Evolutionary conservation across 176 grass and related monocot genomes (phyloP).

Genomic region (Alloteropsis semialata): DNA sequence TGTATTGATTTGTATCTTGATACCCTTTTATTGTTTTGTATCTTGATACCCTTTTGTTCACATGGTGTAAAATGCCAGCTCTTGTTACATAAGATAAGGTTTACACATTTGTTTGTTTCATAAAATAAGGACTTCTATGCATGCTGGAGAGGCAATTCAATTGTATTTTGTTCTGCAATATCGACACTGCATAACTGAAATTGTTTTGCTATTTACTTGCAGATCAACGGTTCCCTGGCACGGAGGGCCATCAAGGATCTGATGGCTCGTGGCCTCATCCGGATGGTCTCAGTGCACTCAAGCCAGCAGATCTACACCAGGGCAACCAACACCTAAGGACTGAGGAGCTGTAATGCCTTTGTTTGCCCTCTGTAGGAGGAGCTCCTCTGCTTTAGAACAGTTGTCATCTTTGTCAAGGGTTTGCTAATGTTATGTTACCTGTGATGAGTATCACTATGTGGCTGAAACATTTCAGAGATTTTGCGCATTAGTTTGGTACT

Average conservation of each 20-base stretch:
- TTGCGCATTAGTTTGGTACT: conserved; percentile 10
- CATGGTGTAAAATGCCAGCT: background rate
- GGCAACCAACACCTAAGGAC: conserved; percentile 47
- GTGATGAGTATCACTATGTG: conserved; percentile 14
- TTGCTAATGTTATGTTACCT: conserved; percentile 16
- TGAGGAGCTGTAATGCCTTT: background rate
- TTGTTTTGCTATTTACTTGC: background rate
- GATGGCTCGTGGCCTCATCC: conserved; percentile 38
- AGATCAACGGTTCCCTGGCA: conserved; percentile 39
- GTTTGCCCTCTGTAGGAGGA: background rate
- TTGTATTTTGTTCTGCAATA: background rate
- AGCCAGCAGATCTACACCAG: conserved; percentile 65
- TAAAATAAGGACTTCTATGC: background rate
- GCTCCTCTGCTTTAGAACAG: conserved; percentile 19
- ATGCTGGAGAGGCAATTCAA: background rate
- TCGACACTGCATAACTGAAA: background rate
- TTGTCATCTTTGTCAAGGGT: background rate
- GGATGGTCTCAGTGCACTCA: conserved; percentile 41
- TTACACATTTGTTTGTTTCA: too few relatives aligned
- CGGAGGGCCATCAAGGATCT: conserved; percentile 48
- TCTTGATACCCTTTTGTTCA: background rate
- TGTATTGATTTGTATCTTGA: background rate
- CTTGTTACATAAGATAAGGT: background rate
- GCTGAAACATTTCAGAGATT: conserved; percentile 28
- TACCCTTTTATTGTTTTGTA: background rate